Conservation (phyloP, 2,329 filamentous ascomycete species). For the Fusarium pininemorale region DNA sequence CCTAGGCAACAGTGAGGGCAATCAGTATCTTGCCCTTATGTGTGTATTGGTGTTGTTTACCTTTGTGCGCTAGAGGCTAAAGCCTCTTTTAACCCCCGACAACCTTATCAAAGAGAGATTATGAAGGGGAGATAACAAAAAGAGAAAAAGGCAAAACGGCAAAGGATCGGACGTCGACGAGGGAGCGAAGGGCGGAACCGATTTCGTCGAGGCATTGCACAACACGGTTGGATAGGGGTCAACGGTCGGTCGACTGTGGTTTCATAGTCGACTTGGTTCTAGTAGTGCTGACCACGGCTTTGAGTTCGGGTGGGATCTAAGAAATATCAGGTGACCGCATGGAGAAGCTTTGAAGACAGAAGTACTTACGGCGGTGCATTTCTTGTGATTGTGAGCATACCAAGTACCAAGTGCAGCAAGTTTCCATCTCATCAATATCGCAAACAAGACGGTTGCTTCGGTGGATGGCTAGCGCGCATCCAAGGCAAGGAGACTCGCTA, state of each 20-base stretch:
- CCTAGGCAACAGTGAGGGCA: no score
- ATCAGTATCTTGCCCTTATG: no score
- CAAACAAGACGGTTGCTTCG: not conserved
- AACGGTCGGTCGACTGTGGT: not conserved
- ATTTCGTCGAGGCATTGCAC: not conserved
- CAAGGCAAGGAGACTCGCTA: not conserved
- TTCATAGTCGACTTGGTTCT: not conserved
- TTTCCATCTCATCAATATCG: not conserved
- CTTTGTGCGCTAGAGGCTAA: no score
- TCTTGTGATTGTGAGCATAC: rapidly evolving
- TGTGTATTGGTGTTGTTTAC: no score
- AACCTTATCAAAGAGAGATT: no score
- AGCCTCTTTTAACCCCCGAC: no score
- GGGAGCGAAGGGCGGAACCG: not conserved
- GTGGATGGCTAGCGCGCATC: not conserved
- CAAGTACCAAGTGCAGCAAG: not conserved
- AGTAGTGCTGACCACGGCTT: not conserved
- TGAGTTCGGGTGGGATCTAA: not conserved
- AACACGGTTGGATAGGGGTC: not conserved
- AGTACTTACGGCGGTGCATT: rapidly evolving
- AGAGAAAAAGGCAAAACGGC: no score
- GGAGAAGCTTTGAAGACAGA: no score
- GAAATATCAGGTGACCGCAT: no score
- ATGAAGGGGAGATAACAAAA: no score
- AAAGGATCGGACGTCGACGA: no score